These are phyloP conservation scores for Emergomyces orientalis DNA, from an alignment of 2,329 filamentous ascomycete genomes.

Conservation along the genomic window DNA sequence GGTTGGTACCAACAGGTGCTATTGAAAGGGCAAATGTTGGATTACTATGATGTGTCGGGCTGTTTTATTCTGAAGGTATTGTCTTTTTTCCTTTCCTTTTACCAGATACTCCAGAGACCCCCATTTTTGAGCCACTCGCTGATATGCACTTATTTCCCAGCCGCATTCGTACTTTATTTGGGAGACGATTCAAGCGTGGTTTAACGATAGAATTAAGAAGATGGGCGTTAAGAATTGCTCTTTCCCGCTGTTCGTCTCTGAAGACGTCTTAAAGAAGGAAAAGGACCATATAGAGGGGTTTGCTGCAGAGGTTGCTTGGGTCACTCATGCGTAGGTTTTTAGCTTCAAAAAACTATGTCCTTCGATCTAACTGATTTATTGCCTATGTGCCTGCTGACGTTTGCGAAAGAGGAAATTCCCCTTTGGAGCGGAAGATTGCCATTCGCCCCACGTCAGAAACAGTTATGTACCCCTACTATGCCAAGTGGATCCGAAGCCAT, in stretches of 20 bases:
- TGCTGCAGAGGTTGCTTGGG: slow-evolving; percentile 57
- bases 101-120: neutral
- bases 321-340: slow-evolving; percentile 39
- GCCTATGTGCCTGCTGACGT: slow-evolving; percentile 20
- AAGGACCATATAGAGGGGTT: slow-evolving; percentile 99
- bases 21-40: slow-evolving; percentile 92
- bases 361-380: neutral
- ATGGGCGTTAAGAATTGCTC: slow-evolving; percentile 92
- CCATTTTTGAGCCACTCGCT: neutral
- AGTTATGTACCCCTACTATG: slow-evolving; percentile 93
- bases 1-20: slow-evolving; percentile 98
- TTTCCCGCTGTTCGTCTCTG: slow-evolving; percentile 91
- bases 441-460: slow-evolving; percentile 62
- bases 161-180: slow-evolving; percentile 58
- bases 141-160: slow-evolving; percentile 24
- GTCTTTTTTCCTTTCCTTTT: slow-evolving; percentile 2
- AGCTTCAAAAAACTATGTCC: neutral
- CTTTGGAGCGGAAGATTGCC: slow-evolving; percentile 71
- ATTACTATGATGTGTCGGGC: slow-evolving; percentile 96
- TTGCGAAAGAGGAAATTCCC: slow-evolving; percentile 65
- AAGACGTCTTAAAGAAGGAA: slow-evolving; percentile 75
- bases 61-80: slow-evolving; percentile 81
- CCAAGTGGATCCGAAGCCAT: slow-evolving; percentile 94
- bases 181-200: slow-evolving; percentile 54
- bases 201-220: slow-evolving; percentile 64